Conservation (phyloP, 2,329 filamentous ascomycete genomes). For the Dothiorella sarmentorum region DNA sequence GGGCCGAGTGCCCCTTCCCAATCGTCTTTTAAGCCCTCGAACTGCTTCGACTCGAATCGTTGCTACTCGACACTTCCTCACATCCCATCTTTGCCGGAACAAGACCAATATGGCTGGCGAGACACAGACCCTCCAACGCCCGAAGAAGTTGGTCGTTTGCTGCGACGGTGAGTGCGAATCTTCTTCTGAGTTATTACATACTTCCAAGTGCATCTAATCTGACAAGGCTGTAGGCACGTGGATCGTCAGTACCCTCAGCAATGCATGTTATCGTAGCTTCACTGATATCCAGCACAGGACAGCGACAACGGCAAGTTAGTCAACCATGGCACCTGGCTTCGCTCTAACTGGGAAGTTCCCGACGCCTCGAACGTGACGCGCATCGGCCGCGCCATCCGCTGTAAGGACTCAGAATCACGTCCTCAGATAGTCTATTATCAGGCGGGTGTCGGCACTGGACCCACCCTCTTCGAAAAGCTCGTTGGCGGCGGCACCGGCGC, state of each 20-base stretch:
- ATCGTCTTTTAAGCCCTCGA: too few species aligned
- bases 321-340: not conserved
- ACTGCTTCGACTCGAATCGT: too few species aligned
- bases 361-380: slow-evolving; percentile 40
- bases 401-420: slow-evolving; percentile 27
- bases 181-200: too few species aligned
- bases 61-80: too few species aligned
- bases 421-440: slow-evolving; percentile 43
- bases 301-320: slow-evolving; percentile 18
- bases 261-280: not conserved
- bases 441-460: slow-evolving; percentile 38
- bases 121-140: not conserved
- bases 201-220: too few species aligned
- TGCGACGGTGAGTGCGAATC: slow-evolving; percentile 18
- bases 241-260: not conserved
- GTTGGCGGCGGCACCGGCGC: slow-evolving; percentile 24
- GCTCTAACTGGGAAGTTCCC: slow-evolving; percentile 17
- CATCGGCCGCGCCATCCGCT: slow-evolving; percentile 34
- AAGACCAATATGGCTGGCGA: not conserved
- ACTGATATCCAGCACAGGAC: not conserved
- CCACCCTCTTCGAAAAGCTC: slow-evolving; percentile 19
- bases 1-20: too few species aligned
- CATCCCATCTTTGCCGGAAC: too few species aligned
- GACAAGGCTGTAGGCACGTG: not conserved
- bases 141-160: slow-evolving; percentile 17